phyloP scores from a whole-genome alignment of 2,329 filamentous ascomycete genomes.

The Colletotrichum sp. region DNA sequence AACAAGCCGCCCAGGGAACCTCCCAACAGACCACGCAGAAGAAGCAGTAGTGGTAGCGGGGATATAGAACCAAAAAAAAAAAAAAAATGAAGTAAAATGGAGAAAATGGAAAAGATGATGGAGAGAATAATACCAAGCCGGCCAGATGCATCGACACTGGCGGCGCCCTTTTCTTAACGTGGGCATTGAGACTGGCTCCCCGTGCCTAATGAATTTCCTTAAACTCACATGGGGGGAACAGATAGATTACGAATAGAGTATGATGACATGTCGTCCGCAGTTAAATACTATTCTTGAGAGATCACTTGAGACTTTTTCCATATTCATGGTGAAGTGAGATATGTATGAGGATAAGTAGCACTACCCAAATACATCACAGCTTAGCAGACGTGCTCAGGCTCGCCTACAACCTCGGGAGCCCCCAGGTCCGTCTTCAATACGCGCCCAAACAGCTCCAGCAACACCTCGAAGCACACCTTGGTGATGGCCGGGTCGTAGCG shows the following conservation, averaged over 20 bases:
- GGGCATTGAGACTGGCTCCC: conserved; percentile 20
- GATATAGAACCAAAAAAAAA: not conserved
- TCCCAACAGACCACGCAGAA: not conserved
- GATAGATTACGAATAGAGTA: conserved; percentile 21
- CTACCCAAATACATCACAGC: not conserved
- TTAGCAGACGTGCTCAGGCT: conserved; percentile 77
- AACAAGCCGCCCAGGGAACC: not conserved
- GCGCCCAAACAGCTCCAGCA: conserved; percentile 84
- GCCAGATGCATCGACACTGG: not conserved
- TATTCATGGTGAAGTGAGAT: not conserved
- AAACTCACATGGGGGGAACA: not conserved
- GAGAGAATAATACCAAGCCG: conserved; percentile 7
- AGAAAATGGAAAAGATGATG: not conserved
- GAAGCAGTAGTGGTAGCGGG: not conserved
- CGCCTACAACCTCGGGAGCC: conserved; percentile 62
- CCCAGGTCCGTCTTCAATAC: conserved; percentile 82
- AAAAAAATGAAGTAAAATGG: not conserved
- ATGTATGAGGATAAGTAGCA: not conserved
- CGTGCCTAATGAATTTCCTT: conserved; percentile 16
- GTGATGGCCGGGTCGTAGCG: conserved; percentile 87
- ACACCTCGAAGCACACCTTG: conserved; percentile 88
- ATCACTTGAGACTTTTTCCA: not conserved
- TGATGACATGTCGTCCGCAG: conserved; percentile 17
- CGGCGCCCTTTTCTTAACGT: not conserved
- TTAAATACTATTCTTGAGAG: conserved; percentile 25